Evolutionary conservation across 1,284 basidiomycete species (phyloP), one percentile per base, ranked within the genome.

Genomic region (Termitomyces sp.): DNA sequence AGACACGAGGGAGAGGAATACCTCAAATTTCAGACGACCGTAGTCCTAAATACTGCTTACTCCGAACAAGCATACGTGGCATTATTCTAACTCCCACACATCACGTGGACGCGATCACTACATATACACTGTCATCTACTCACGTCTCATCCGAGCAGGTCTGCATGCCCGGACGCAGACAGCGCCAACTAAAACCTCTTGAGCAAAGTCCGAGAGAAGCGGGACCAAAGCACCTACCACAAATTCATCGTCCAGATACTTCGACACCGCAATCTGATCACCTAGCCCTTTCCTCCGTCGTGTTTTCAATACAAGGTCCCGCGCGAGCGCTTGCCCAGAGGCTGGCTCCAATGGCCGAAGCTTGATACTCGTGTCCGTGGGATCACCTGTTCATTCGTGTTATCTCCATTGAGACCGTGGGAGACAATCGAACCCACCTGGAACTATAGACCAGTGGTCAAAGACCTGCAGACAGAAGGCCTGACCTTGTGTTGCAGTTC

Each of bases 381-480:
- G 97, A 74, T 98, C 95, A 69, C 91, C 91, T 92, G 59, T 26
- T 50, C 41, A 53, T 55, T 24, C 49, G 50, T 48, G 55, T 67
- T 58, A 70, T 57, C 54, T 60, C 62, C 64, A 61, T 57, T 40
- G 40, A 13, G 33, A 55, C 51, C 54, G 50, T 52, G 55, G 66
- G 64, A 68, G 61, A 57, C 48, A 55, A 50, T 62, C 26, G 40
- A 49, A 55, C 67, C 52, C 64, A 84, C 95, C 96, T 59, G 96
- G 96, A 13, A 98, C 96, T 65, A 98, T 92, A 40, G 90, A 90
- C 96, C 97, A 99, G 68, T 99, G 97, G 70, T 97, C 94, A 71
- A 99, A 99, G 55, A 90, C 83, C 72, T 98, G 95, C 62, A 96
- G 76, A 64, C 92, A 95, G 76, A 99, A 98, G 13, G 97, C 97